Percentiles rank a stretch among this genome's conserved stretches.
phyloP scores from a whole-genome alignment of 1,139 yeast genomes.

The Pichia sp. region DNA sequence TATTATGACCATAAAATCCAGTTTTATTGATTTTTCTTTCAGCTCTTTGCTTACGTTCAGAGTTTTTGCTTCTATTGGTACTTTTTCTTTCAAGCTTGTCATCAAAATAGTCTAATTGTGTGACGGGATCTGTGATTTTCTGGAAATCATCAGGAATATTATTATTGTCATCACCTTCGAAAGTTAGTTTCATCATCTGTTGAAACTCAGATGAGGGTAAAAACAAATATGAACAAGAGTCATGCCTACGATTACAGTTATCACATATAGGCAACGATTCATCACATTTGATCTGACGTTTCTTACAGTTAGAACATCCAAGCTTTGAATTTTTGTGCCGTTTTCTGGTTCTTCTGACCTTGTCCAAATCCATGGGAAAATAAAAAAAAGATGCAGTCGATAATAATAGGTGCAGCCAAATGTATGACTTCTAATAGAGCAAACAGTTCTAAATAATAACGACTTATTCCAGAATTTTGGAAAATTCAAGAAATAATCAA shows the following conservation, averaged over 20 bases:
- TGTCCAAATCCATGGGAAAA: background rate
- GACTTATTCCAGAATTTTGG: too few species aligned
- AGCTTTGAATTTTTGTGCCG: slow-evolving; percentile 39
- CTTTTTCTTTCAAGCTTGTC: background rate
- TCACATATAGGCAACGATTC: slow-evolving; percentile 38
- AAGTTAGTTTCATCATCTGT: background rate
- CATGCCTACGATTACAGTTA: slow-evolving; percentile 35
- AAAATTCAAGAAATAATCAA: too few species aligned
- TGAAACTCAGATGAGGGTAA: slow-evolving; percentile 18
- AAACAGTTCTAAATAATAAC: too few species aligned
- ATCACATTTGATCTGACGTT: slow-evolving; percentile 42
- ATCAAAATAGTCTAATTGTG: background rate
- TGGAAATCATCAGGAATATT: background rate
- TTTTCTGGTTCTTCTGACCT: slow-evolving; percentile 27
- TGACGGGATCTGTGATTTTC: background rate
- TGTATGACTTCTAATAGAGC: too few species aligned
- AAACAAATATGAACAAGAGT: slow-evolving; percentile 34
- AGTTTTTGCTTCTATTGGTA: background rate
- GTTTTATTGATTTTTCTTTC: background rate
- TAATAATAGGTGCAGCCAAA: too few species aligned
- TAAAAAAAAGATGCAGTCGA: too few species aligned
- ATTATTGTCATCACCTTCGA: background rate
- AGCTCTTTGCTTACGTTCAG: background rate
- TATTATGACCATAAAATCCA: background rate
- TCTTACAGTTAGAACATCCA: slow-evolving; percentile 41